Base-by-base conservation (phyloP, 495 filamentous ascomycete genomes). In the Achaetomiella virescens region DNA sequence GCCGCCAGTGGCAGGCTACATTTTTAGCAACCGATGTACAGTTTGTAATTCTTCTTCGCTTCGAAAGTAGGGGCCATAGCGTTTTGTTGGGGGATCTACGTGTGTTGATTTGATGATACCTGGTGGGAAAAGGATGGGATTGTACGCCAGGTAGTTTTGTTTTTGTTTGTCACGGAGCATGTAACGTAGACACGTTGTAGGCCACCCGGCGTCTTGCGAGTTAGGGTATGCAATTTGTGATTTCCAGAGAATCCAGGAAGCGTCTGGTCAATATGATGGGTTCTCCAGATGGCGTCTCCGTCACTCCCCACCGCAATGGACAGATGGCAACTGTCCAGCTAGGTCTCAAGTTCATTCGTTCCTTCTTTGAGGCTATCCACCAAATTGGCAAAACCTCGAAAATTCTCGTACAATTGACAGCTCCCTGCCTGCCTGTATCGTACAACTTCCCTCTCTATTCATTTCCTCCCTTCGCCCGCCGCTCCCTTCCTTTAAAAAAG, bases 31-130 rank as follows among this genome's bases (percentile, higher is more conserved):
- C 44, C 38, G 20, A 17, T 38, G 36, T 55, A 43, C 41, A 35
- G 6, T 10, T 60, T 60, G 54, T 54, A 59, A 53, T 54, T n/a
- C 27, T 43, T 38, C n/a, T 37, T 15, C 52, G 31, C 44, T 45
- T 55, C 22, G 6, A 1, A 6, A 33, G 44, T 25, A 29, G 36
- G 37, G 18, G 36, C n/a, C 45, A 48, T 40, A 49, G 54, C 40
- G 45, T 49, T 31, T 49, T 57, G 54, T 57, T 57, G 37, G 25
- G 18, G 36, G 40, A 57, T 5, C 12, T 36, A 12, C n/a, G n/a
- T 41, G 27, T 31, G 27, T 31, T 31, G 27, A 20, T 57, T 54
- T 55, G 20, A 57, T 57, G 54, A 57, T 57, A 57, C 54, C 54
- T 57, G 54, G 54, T 43, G 38, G 46, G 45, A 57, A 57, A 55